Evolutionary conservation across 495 filamentous ascomycete genomes (phyloP).

Genomic region (Umbilicaria muhlenbergii): DNA sequence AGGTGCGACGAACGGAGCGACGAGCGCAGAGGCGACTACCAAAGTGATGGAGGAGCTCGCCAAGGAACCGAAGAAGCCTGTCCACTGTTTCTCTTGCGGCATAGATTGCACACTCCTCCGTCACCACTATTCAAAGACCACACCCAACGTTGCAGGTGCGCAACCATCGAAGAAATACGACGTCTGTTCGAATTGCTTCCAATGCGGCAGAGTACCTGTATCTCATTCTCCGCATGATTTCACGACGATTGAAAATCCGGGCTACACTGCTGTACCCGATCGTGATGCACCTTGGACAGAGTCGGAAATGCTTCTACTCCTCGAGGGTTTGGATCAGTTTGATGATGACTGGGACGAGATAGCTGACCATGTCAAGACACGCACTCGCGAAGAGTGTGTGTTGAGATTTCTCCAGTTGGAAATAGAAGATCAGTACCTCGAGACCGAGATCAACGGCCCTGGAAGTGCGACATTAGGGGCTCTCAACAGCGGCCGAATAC

Average conservation of each 20-base stretch:
- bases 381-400: constrained; percentile 92
- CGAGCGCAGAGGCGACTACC: constrained; percentile 25
- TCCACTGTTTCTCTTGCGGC: constrained; percentile 79
- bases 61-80: constrained; percentile 49
- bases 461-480: constrained; percentile 42
- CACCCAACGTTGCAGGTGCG: constrained; percentile 39
- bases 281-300: constrained; percentile 81
- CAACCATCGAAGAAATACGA: constrained; percentile 55
- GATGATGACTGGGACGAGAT: constrained; percentile 94
- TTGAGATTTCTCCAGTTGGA: constrained; percentile 86
- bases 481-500: constrained; percentile 56
- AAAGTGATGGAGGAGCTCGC: constrained; percentile 45
- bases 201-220: constrained; percentile 61
- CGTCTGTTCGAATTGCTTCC: constrained; percentile 77
- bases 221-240: constrained; percentile 61
- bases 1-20: constrained; percentile 39
- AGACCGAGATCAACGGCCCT: constrained; percentile 49
- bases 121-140: constrained; percentile 64
- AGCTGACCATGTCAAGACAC: constrained; percentile 74
- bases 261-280: constrained; percentile 56
- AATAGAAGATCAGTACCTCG: constrained; percentile 79
- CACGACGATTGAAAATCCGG: constrained; percentile 74
- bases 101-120: constrained; percentile 85
- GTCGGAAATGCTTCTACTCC: constrained; percentile 63
- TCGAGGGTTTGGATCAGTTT: constrained; percentile 80